Conservation (phyloP, 106 monocot species). For the Dioscorea dumetorum region DNA sequence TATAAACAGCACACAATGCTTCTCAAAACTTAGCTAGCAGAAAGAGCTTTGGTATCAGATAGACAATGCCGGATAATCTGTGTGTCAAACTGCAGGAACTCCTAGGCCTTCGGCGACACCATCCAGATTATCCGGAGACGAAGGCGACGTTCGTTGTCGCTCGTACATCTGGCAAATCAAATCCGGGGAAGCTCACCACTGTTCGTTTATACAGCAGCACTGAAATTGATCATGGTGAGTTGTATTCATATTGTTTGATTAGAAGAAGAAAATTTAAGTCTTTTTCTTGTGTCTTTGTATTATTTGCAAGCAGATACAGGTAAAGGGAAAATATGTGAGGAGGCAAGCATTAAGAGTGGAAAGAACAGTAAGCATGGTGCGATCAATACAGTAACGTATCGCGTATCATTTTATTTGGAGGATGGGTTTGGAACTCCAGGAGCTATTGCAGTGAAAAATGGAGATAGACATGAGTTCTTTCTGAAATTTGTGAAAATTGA, state of each 20-base stretch:
- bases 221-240: slow-evolving; percentile 28
- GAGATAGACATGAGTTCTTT: slow-evolving; percentile 51
- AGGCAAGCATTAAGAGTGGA: slow-evolving; percentile 20
- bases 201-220: slow-evolving; percentile 41
- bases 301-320: slow-evolving; percentile 31
- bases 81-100: slow-evolving; percentile 15
- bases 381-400: slow-evolving; percentile 30
- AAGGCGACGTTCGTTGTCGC: slow-evolving; percentile 44
- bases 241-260: neutral
- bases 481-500: slow-evolving; percentile 48
- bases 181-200: slow-evolving; percentile 29
- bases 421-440: slow-evolving; percentile 57
- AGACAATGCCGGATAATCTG: slow-evolving; percentile 4
- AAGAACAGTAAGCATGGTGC: slow-evolving; percentile 51
- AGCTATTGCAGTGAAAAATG: slow-evolving; percentile 62
- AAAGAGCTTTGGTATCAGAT: neutral
- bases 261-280: too few relatives aligned
- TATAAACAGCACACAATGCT: neutral
- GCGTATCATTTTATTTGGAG: slow-evolving; percentile 19
- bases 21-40: neutral
- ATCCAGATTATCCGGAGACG: neutral
- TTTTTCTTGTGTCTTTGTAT: neutral
- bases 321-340: slow-evolving; percentile 39
- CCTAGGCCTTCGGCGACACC: slow-evolving; percentile 6
- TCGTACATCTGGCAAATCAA: slow-evolving; percentile 4